Base-by-base conservation (phyloP, 768 basidiomycete genomes). In the Panellus pusillus region DNA sequence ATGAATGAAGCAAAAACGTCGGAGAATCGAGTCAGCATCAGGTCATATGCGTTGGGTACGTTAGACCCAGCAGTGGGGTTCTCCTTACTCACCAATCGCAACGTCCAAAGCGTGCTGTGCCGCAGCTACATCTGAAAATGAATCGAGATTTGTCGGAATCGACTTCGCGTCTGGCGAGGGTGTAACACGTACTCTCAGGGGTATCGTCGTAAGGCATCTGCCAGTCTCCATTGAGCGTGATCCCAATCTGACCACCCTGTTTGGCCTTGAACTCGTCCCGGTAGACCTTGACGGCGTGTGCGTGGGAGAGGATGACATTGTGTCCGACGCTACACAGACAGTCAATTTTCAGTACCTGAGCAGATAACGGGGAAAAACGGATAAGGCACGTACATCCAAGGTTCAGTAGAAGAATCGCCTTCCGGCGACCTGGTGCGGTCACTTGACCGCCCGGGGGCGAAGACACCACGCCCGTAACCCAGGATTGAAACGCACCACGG, bases 221-320 rank as follows among this genome's bases (percentile, higher is more conserved):
- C 85, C 84, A 89, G 66, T 88, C 85, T 11, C 87, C 84, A 61
- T 89, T 89, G 41, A 90, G 73, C 0, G 89, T 90, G 63, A 91
- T 89, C n/a, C 87, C 88, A 61, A 91, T 87, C 58, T 77, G 71
- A 19, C 87, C 90, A 9, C 78, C 73, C 65, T 89, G 87, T 1
- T 56, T 67, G 4, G 75, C 59, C 69, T 87, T 83, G 76, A 82
- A 91, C 46, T 84, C 68, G 27, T 83, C 77, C 27, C 85, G 81
- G 64, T 89, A 91, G 12, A 83, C 61, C 63, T 87, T 82, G 42
- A 81, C 80, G 17, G 83, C 84, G 55, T 78, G 65, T 0, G 87
- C 89, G 60, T 91, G 90, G 1, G 89, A 76, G 20, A 89, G 71
- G 39, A 90, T 83, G 47, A 88, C 67, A 60, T 70, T 78, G 66